These are phyloP conservation scores for Candida ponderosae DNA, from an alignment of 805 yeast species.

Conservation along the genomic window DNA sequence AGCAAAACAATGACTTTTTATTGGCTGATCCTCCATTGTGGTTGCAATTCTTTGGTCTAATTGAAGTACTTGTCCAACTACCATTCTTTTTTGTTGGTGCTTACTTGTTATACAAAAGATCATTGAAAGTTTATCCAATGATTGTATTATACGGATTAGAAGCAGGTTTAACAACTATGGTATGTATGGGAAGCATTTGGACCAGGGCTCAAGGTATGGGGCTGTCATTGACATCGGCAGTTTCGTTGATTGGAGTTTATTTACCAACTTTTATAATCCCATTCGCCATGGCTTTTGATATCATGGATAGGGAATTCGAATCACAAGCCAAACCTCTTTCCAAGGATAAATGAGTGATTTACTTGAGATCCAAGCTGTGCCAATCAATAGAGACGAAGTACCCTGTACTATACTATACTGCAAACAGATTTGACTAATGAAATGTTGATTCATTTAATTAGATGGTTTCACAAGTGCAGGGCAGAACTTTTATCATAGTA, in stretches of 20 bases:
- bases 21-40: conserved; percentile 55
- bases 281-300: conserved; percentile 31
- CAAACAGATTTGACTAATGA: too few relatives aligned
- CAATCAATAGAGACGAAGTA: too few relatives aligned
- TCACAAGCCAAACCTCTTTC: too few relatives aligned
- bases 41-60: conserved; percentile 62
- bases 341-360: too few relatives aligned
- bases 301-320: conserved; percentile 8
- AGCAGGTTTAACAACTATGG: conserved; percentile 72
- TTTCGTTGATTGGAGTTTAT: conserved; percentile 45
- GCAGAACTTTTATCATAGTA: too few relatives aligned
- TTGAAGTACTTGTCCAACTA: conserved; percentile 70
- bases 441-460: too few relatives aligned
- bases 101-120: conserved; percentile 21
- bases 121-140: conserved; percentile 26
- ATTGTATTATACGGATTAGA: conserved; percentile 69
- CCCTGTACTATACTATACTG: too few relatives aligned
- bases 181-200: conserved; percentile 53
- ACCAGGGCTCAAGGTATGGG: conserved; percentile 27
- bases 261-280: conserved; percentile 71
- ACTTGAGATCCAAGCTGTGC: too few relatives aligned
- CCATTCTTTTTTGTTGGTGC: conserved; percentile 63
- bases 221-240: conserved; percentile 22
- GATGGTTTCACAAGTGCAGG: too few relatives aligned
- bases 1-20: conserved; percentile 64